Evolutionary conservation across 163 green algal genomes (phyloP).

Genomic region (Coccomyxa subellipsoidea): DNA sequence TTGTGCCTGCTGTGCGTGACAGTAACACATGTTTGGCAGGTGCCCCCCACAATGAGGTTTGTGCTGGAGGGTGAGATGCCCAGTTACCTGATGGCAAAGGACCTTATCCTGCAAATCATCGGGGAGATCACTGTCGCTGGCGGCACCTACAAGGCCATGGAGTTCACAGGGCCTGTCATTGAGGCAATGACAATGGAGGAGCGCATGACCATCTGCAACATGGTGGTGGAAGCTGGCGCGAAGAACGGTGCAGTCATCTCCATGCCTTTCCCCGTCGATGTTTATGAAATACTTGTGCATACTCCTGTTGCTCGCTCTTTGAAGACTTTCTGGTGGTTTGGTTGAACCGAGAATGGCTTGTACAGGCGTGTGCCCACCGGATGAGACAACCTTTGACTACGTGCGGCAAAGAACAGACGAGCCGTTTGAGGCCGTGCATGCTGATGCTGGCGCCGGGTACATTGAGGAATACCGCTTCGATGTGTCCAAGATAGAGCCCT

Average conservation of each 20-base stretch:
- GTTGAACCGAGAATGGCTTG: neutral
- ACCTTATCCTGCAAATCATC: conserved; percentile 93
- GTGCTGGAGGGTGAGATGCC: conserved; percentile 93
- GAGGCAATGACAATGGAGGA: conserved; percentile 92
- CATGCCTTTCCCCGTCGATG: neutral
- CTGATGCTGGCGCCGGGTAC: conserved; percentile 57
- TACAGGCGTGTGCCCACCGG: conserved; percentile 75
- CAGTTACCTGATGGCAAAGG: conserved; percentile 85
- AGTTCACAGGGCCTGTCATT: conserved; percentile 84
- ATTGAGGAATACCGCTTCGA: conserved; percentile 79
- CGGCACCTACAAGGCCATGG: conserved; percentile 94
- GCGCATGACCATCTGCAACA: conserved; percentile 99
- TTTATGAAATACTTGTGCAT: neutral
- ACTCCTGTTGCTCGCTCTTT: too few relatives aligned
- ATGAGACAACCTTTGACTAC: conserved; percentile 94
- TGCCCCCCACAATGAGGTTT: conserved; percentile 92
- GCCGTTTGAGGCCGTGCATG: conserved; percentile 80
- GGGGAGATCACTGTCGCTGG: conserved; percentile 88
- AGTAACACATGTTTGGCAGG: conserved; percentile 27
- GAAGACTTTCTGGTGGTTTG: too few relatives aligned
- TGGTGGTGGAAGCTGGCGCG: conserved; percentile 94
- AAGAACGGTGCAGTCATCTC: conserved; percentile 75
- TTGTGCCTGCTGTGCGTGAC: neutral
- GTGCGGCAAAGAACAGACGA: conserved; percentile 72
- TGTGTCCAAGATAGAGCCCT: conserved; percentile 89